phyloP scores from a whole-genome alignment of 495 filamentous ascomycete species.

The Daldinia bambusicola region DNA sequence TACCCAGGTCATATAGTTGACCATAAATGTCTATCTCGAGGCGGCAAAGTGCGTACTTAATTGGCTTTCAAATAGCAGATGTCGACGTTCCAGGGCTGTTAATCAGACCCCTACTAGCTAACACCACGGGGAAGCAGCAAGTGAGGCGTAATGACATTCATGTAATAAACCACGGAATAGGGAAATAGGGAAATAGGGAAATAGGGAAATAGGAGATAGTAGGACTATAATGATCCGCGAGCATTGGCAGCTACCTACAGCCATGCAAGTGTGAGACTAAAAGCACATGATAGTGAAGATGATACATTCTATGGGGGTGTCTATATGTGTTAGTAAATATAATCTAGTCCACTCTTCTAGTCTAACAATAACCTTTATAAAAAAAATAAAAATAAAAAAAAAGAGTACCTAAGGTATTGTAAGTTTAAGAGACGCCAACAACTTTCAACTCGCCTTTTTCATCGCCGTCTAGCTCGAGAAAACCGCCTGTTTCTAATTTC shows the following conservation, averaged over 20 bases:
- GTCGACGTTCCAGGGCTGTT: not conserved
- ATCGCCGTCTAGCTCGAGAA: constrained; percentile 62
- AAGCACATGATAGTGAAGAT: no score
- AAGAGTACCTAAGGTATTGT: not conserved
- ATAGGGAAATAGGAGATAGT: not conserved
- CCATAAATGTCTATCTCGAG: not conserved
- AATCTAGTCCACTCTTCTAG: constrained; percentile 19
- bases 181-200: not conserved
- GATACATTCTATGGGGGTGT: no score
- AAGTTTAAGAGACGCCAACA: constrained; percentile 53
- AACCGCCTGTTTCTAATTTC: constrained; percentile 71
- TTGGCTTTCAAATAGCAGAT: not conserved
- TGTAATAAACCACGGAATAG: not conserved
- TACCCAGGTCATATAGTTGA: not conserved
- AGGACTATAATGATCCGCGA: not conserved
- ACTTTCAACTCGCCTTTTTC: constrained; percentile 55
- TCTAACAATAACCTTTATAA: not conserved
- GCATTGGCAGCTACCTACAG: not conserved
- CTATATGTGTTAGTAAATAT: not conserved
- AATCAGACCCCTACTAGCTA: not conserved
- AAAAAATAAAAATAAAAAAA: not conserved
- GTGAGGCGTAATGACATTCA: not conserved
- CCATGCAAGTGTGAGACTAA: not conserved
- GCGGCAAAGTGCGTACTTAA: not conserved
- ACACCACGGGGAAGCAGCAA: not conserved